phyloP scores from a whole-genome alignment of 2,329 filamentous ascomycete genomes.

The Ampelomyces quisqualis region DNA sequence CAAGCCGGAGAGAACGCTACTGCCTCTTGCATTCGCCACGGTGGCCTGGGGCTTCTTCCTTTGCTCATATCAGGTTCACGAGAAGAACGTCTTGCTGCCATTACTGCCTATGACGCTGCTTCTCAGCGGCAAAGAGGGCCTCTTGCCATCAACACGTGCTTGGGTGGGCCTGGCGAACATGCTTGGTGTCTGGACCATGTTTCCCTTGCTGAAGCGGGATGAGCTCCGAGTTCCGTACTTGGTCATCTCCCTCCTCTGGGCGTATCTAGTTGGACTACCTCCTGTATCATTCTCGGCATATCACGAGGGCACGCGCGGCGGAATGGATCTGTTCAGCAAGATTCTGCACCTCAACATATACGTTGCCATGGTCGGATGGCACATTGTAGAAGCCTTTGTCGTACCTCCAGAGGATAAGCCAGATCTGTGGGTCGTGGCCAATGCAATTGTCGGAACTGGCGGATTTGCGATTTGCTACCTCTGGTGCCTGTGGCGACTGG shows the following conservation, averaged over 20 bases:
- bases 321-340: constrained; percentile 60
- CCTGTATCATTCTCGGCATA: constrained; percentile 73
- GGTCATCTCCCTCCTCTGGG: constrained; percentile 83
- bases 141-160: constrained; percentile 72
- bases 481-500: constrained; percentile 78
- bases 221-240: constrained; percentile 81
- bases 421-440: constrained; percentile 91
- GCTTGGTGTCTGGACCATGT: constrained; percentile 89
- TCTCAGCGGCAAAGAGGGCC: constrained; percentile 73
- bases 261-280: constrained; percentile 84
- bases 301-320: constrained; percentile 47
- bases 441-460: constrained; percentile 80
- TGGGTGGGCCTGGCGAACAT: constrained; percentile 98
- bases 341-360: constrained; percentile 78
- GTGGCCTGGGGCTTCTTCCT: constrained; percentile 97
- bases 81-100: constrained; percentile 93
- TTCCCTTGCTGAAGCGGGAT: constrained; percentile 82
- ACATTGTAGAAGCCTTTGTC: constrained; percentile 70
- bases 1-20: constrained; percentile 71
- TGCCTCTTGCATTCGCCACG: constrained; percentile 78
- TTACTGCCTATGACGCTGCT: constrained; percentile 91
- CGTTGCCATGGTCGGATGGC: constrained; percentile 75
- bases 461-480: constrained; percentile 87
- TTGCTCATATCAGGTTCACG: constrained; percentile 96
- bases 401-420: constrained; percentile 73